These are phyloP conservation scores for Pinus tabuliformis DNA, from an alignment of 75 land plant species.

Conservation along the genomic window DNA sequence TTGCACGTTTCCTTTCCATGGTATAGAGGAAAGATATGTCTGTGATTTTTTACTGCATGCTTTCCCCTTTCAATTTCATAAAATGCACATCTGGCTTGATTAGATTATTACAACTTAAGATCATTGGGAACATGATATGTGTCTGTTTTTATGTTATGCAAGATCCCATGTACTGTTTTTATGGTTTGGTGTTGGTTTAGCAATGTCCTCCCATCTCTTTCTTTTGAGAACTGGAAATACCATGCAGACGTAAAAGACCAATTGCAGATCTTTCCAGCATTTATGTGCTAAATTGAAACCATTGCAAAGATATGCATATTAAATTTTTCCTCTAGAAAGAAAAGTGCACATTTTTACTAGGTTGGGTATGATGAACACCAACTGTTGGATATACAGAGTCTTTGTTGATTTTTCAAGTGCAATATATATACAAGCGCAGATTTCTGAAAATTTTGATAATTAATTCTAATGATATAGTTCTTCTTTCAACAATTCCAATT, in stretches of 20 bases:
- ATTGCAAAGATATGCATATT: not conserved
- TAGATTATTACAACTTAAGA: not conserved
- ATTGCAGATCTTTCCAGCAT: not conserved
- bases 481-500: too few relatives aligned
- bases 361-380: slow-evolving; percentile 6
- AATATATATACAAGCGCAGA: too few relatives aligned
- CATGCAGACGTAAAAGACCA: not conserved
- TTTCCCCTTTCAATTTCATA: not conserved
- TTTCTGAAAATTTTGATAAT: too few relatives aligned
- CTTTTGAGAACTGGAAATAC: not conserved
- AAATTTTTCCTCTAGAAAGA: not conserved
- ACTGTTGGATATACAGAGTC: too few relatives aligned
- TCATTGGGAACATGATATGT: not conserved
- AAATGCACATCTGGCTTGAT: not conserved
- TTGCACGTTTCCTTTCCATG: not conserved
- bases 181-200: not conserved
- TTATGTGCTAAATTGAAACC: not conserved
- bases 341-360: not conserved
- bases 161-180: not conserved
- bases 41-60: not conserved
- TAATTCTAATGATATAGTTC: too few relatives aligned
- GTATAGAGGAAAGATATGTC: not conserved
- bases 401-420: not conserved
- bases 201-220: not conserved
- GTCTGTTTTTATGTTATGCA: not conserved